These are phyloP conservation scores for Vitis hybrid DNA, from an alignment of 177 flowering plant genomes.

Conservation along the genomic window DNA sequence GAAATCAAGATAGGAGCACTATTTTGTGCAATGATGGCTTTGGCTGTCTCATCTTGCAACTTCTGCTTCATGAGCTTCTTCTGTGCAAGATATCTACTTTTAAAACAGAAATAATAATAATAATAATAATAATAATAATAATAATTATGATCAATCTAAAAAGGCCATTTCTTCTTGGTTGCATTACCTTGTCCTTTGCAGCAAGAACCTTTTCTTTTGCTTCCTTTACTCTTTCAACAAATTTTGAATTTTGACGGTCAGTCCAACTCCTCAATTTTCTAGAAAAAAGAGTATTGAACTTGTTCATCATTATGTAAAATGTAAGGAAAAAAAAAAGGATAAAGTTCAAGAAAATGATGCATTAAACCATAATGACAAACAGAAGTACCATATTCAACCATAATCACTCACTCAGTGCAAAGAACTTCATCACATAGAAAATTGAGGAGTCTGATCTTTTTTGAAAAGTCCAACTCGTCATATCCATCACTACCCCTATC, in stretches of 20 bases:
- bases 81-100: constrained; percentile 25
- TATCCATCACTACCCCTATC: constrained; percentile 40
- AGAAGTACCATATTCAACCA: no score
- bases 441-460: constrained; percentile 61
- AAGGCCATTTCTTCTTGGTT: no score
- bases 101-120: no score
- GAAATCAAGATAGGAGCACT: constrained; percentile 48
- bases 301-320: no score
- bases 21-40: constrained; percentile 35
- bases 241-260: constrained; percentile 37
- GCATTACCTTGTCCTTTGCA: constrained; percentile 55
- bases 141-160: no score
- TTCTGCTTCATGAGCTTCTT: constrained; percentile 45
- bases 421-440: constrained; percentile 78
- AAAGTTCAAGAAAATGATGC: neutral
- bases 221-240: constrained; percentile 34
- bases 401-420: constrained; percentile 53
- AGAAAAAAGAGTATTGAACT: constrained; percentile 3
- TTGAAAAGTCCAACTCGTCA: constrained; percentile 39
- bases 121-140: no score
- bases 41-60: constrained; percentile 52
- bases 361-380: neutral
- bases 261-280: constrained; percentile 59
- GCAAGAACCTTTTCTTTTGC: constrained; percentile 47
- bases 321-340: no score